A percentile compares a stretch with the other conserved stretches of the same genome.
These are phyloP conservation scores for Cyberlindnera saturnus DNA, from an alignment of 805 yeast species.

Conservation along the genomic window DNA sequence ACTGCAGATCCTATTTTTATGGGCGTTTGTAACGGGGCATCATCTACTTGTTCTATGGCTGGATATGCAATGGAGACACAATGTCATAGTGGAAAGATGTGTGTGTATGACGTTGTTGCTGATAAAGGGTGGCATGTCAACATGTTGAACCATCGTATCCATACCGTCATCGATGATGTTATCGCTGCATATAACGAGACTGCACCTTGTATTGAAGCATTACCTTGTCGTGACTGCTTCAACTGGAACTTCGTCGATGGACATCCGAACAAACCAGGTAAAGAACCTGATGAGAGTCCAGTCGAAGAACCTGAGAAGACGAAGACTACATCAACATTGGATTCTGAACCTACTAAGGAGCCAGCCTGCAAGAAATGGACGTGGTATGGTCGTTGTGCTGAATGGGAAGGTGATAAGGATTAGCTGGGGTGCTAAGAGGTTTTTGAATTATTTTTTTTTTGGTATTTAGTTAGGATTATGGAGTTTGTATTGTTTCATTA, in stretches of 20 bases:
- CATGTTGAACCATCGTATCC: conserved; percentile 82
- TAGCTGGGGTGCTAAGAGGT: neutral
- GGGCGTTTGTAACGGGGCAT: conserved; percentile 96
- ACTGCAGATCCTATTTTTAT: conserved; percentile 95
- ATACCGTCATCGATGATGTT: conserved; percentile 81
- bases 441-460: no score
- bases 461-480: no score
- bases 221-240: conserved; percentile 86
- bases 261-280: conserved; percentile 3
- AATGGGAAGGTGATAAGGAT: conserved; percentile 24
- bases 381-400: conserved; percentile 57
- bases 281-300: neutral
- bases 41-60: conserved; percentile 80
- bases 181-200: conserved; percentile 67
- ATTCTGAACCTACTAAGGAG: conserved; percentile 16
- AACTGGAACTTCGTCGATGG: conserved; percentile 73
- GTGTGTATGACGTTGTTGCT: conserved; percentile 82
- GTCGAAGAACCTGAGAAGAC: neutral
- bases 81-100: conserved; percentile 86
- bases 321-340: neutral
- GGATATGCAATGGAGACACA: conserved; percentile 97
- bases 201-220: conserved; percentile 66
- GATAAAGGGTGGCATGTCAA: conserved; percentile 92
- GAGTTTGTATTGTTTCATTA: no score
- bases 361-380: conserved; percentile 26